Conservation (phyloP, 139 green algal species). For the Ettlia oleoabundans region DNA sequence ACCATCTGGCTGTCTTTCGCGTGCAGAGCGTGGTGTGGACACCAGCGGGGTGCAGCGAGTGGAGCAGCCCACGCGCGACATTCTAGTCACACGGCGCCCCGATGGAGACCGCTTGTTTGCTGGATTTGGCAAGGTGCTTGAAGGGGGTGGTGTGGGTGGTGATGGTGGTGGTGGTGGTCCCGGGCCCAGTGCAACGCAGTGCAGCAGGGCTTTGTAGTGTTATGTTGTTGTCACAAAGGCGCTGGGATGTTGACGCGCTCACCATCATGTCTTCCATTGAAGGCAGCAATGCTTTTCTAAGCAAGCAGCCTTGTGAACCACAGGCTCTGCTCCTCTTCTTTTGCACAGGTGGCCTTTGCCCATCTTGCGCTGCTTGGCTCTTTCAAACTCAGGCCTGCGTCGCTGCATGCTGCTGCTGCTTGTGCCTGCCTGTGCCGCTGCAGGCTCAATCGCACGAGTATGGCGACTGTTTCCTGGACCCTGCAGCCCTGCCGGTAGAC, state of each 20-base stretch:
- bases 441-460: constrained; percentile 57
- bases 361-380: too few species aligned
- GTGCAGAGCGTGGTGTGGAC: constrained; percentile 73
- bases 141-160: not conserved
- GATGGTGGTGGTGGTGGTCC: not conserved
- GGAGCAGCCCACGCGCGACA: constrained; percentile 78
- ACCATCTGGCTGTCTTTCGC: not conserved
- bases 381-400: too few species aligned
- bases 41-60: constrained; percentile 60
- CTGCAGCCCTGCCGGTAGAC: constrained; percentile 64
- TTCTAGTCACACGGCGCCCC: constrained; percentile 76
- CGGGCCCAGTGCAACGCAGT: not conserved
- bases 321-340: too few species aligned
- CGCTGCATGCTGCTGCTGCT: too few species aligned
- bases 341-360: too few species aligned
- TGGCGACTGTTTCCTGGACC: constrained; percentile 79
- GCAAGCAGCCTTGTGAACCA: too few species aligned
- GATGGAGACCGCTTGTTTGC: constrained; percentile 83
- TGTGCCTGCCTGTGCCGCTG: not conserved
- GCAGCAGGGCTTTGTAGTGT: too few species aligned
- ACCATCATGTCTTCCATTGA: too few species aligned
- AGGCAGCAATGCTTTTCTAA: too few species aligned
- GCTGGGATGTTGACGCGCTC: too few species aligned
- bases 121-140: constrained; percentile 69
- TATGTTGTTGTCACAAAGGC: too few species aligned